Evolutionary conservation across 306 rosid genomes (phyloP).

Genomic region (Arachis stenosperma): DNA sequence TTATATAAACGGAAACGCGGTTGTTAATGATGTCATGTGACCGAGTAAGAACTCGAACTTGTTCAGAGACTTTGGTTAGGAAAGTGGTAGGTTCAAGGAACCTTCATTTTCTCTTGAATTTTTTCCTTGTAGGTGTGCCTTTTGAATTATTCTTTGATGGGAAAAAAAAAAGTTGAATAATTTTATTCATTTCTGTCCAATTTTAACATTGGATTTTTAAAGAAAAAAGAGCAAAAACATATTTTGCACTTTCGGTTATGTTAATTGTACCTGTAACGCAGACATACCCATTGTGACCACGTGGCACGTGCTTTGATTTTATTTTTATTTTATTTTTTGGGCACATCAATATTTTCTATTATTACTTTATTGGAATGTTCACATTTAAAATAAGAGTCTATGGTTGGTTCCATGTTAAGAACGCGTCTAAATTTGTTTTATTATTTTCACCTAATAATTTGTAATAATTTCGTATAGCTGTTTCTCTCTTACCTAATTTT

Average conservation of each 20-base stretch:
- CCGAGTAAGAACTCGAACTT: neutral
- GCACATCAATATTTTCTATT: no score
- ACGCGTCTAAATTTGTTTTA: slow-evolving; percentile 4
- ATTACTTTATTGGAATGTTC: neutral
- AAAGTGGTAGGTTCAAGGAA: slow-evolving; percentile 29
- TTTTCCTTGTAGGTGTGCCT: neutral
- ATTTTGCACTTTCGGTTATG: slow-evolving; percentile 29
- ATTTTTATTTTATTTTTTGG: no score
- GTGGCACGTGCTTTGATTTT: slow-evolving; percentile 54
- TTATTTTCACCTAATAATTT: neutral
- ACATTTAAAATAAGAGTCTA: neutral
- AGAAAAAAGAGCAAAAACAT: neutral
- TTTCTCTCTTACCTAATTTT: neutral
- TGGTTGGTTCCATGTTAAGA: slow-evolving; percentile 29
- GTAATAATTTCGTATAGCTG: neutral
- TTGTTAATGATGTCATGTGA: slow-evolving; percentile 24
- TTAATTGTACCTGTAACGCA: slow-evolving; percentile 8
- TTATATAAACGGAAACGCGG: slow-evolving; percentile 53
- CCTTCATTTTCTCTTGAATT: slow-evolving; percentile 50
- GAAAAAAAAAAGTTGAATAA: slow-evolving; percentile 2
- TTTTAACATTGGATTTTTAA: slow-evolving; percentile 33
- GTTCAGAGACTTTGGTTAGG: slow-evolving; percentile 23
- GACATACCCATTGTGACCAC: slow-evolving; percentile 46
- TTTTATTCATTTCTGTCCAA: neutral
- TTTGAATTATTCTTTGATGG: slow-evolving; percentile 17